A percentile compares a stretch with the other conserved stretches of the same genome.
Evolutionary conservation across 805 yeast genomes (phyloP).

Genomic region (Cyberlindnera maclurae): DNA sequence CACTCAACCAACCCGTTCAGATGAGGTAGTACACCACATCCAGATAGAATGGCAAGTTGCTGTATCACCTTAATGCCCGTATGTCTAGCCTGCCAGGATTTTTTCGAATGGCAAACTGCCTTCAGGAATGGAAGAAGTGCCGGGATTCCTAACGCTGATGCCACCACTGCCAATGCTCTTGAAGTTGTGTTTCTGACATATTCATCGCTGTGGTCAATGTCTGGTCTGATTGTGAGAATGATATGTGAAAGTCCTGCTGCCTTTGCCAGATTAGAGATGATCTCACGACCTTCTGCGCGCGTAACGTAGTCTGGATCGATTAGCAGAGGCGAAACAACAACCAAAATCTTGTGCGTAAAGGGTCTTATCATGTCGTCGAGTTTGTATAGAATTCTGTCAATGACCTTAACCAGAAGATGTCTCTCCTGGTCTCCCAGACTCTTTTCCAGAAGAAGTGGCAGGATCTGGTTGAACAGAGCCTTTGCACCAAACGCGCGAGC

Average conservation of each 20-base stretch:
- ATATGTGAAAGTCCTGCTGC: constrained; percentile 79
- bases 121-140: constrained; percentile 69
- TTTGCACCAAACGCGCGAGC: constrained; percentile 65
- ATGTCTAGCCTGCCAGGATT: constrained; percentile 76
- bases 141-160: constrained; percentile 69
- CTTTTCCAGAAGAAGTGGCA: constrained; percentile 71
- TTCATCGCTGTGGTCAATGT: constrained; percentile 78
- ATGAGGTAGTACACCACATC: constrained; percentile 71
- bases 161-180: constrained; percentile 76
- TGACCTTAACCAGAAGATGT: constrained; percentile 69
- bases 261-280: constrained; percentile 64
- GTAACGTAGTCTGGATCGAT: constrained; percentile 75
- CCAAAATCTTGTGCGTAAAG: constrained; percentile 61
- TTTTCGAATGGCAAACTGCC: constrained; percentile 72
- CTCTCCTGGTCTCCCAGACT: constrained; percentile 75
- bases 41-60: constrained; percentile 62
- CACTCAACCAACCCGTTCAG: constrained; percentile 59
- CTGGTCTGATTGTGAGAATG: constrained; percentile 74
- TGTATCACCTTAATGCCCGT: constrained; percentile 76
- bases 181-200: constrained; percentile 71
- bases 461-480: constrained; percentile 56
- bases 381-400: constrained; percentile 60
- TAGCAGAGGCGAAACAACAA: constrained; percentile 71
- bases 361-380: constrained; percentile 65
- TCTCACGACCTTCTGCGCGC: constrained; percentile 72